These are phyloP conservation scores for Sonneratia caseolaris DNA, from an alignment of 345 rosid species.

Conservation along the genomic window DNA sequence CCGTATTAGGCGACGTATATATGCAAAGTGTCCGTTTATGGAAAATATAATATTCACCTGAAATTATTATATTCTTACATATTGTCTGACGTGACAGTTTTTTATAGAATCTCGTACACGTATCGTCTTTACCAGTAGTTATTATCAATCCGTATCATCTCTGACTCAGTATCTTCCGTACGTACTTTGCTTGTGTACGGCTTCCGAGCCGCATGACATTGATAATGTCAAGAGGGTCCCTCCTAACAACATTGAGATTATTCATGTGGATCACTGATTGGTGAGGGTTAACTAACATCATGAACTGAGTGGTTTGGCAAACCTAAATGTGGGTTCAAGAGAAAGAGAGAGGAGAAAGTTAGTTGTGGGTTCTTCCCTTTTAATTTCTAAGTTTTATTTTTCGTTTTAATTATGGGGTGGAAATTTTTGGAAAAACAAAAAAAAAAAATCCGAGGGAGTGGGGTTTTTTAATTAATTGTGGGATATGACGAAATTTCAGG, in stretches of 20 bases:
- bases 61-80: not conserved
- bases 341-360: not conserved
- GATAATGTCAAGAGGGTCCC: not conserved
- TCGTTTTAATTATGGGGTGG: not conserved
- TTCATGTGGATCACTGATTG: not conserved
- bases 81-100: not conserved
- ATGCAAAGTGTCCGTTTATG: not conserved
- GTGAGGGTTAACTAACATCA: not conserved
- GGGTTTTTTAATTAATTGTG: not conserved
- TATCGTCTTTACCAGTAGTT: not conserved
- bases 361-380: not conserved
- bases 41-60: not conserved
- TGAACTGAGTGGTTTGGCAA: not conserved
- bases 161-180: not conserved
- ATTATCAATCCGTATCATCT: not conserved
- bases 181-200: not conserved
- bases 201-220: not conserved
- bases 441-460: no score
- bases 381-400: not conserved
- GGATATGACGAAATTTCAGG: constrained; percentile 23
- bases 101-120: not conserved
- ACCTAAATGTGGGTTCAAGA: not conserved
- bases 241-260: not conserved
- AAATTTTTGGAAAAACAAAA: no score
- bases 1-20: not conserved